These are phyloP conservation scores for Nicotiana tomentosiformis DNA, from an alignment of 257 asterid species.

Conservation along the genomic window DNA sequence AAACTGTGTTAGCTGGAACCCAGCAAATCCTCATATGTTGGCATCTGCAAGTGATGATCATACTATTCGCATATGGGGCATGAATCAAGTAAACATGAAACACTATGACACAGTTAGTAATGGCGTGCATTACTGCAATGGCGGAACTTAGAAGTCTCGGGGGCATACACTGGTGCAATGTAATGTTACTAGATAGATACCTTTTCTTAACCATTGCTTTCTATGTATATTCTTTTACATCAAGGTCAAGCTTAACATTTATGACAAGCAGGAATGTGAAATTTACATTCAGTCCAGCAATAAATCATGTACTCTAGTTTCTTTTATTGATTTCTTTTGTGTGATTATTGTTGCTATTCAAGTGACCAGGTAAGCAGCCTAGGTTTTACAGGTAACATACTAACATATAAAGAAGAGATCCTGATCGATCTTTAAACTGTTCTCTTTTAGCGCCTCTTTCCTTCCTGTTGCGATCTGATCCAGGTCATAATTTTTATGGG, in stretches of 20 bases:
- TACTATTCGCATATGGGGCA: conserved; percentile 86
- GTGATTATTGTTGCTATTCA: neutral
- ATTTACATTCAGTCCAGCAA: conserved; percentile 32
- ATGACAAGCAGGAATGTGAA: conserved; percentile 35
- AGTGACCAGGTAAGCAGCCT: too few relatives aligned
- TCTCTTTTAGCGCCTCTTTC: too few relatives aligned
- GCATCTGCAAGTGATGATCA: conserved; percentile 93
- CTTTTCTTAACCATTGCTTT: conserved; percentile 33
- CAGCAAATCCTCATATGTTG: conserved; percentile 72
- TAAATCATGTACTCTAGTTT: conserved; percentile 24
- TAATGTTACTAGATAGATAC: neutral
- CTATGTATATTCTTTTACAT: conserved; percentile 51
- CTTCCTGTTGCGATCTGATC: too few relatives aligned
- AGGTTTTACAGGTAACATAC: too few relatives aligned
- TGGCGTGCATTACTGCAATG: conserved; percentile 66
- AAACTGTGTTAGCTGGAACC: conserved; percentile 92
- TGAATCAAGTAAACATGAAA: conserved; percentile 44
- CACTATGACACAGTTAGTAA: conserved; percentile 39
- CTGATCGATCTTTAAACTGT: too few relatives aligned
- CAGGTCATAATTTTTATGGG: too few relatives aligned
- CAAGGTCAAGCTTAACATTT: conserved; percentile 30
- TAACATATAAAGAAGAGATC: too few relatives aligned
- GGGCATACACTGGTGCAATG: neutral
- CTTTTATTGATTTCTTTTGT: neutral
- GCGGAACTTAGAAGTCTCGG: conserved; percentile 45